Conservation (phyloP, 257 asterid genomes). For the Rubia yunnanensis region DNA sequence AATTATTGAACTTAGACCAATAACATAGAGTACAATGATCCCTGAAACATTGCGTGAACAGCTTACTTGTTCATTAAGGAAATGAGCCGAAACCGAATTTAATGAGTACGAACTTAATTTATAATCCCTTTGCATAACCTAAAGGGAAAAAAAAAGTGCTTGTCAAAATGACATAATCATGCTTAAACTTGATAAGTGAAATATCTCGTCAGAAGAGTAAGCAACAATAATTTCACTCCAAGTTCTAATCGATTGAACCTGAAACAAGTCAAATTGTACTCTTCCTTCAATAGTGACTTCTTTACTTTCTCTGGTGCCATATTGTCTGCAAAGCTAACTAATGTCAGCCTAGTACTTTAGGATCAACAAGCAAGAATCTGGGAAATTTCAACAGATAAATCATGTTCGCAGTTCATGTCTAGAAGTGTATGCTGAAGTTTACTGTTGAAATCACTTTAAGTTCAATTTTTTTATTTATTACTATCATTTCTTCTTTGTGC, state of each 20-base stretch:
- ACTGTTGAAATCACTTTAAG: not conserved
- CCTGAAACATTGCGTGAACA: not conserved
- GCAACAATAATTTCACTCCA: not conserved
- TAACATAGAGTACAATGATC: not conserved
- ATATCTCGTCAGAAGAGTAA: not conserved
- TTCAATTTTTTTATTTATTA: not conserved
- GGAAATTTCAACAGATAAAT: conserved; percentile 1
- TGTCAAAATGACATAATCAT: not conserved
- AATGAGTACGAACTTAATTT: conserved; percentile 91
- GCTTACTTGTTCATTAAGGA: conserved; percentile 88
- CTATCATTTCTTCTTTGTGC: not conserved
- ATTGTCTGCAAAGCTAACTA: conserved; percentile 58
- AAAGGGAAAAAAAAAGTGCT: conserved; percentile 18
- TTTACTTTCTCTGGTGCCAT: conserved; percentile 92
- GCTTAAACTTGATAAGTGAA: not conserved
- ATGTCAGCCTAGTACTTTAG: conserved; percentile 22
- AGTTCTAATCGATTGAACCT: conserved; percentile 41
- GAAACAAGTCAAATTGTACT: conserved; percentile 91
- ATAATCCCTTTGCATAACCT: conserved; percentile 92
- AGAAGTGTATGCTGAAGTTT: not conserved
- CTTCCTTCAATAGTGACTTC: conserved; percentile 93
- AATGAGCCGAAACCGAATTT: conserved; percentile 96
- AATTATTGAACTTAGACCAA: not conserved
- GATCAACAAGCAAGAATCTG: conserved; percentile 10
- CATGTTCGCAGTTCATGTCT: not conserved